phyloP scores from a whole-genome alignment of 805 yeast species.

The Yamadazyma olivae region DNA sequence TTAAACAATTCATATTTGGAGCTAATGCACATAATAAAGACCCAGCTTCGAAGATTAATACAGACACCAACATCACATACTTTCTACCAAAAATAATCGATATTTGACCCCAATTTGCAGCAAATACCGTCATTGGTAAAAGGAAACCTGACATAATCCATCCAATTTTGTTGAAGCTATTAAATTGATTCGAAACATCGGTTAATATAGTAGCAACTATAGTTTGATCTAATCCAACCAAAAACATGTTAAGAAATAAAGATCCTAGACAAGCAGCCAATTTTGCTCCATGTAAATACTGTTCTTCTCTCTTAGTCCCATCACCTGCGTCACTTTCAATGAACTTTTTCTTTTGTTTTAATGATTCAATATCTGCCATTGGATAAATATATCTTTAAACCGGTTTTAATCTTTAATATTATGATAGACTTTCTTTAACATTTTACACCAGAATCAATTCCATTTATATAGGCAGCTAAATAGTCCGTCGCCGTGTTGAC shows the following conservation, averaged over 20 bases:
- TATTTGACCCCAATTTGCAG: slow-evolving; percentile 34
- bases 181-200: slow-evolving; percentile 33
- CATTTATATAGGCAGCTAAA: too few relatives aligned
- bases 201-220: slow-evolving; percentile 33
- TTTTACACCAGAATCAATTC: too few relatives aligned
- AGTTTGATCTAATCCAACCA: slow-evolving; percentile 39
- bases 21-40: slow-evolving; percentile 39
- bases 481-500: too few relatives aligned
- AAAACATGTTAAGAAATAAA: slow-evolving; percentile 27
- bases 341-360: slow-evolving; percentile 15
- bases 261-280: slow-evolving; percentile 25
- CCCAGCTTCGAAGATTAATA: slow-evolving; percentile 15
- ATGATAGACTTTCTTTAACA: too few relatives aligned
- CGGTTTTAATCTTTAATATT: too few relatives aligned
- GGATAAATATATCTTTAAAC: too few relatives aligned
- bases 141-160: slow-evolving; percentile 39
- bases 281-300: slow-evolving; percentile 27
- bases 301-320: slow-evolving; percentile 39
- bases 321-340: slow-evolving; percentile 43
- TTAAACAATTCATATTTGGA: slow-evolving; percentile 32
- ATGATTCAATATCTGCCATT: too few relatives aligned
- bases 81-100: slow-evolving; percentile 38
- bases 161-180: slow-evolving; percentile 30
- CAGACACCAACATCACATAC: slow-evolving; percentile 14
- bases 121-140: slow-evolving; percentile 30